phyloP scores from a whole-genome alignment of 257 asterid species.

The Anisodus tanguticus region DNA sequence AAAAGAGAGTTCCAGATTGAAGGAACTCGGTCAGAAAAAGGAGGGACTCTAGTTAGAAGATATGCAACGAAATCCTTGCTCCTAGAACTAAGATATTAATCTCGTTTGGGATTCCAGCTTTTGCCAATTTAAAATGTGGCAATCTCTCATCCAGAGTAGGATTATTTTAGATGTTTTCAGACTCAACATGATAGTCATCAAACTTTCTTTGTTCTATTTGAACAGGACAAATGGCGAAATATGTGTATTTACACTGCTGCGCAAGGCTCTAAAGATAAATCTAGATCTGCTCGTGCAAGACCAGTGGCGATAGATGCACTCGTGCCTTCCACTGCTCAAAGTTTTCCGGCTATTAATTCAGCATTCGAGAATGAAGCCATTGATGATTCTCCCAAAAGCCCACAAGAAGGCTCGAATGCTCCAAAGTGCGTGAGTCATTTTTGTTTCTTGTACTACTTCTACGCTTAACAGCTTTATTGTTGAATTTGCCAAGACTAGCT shows the following conservation, averaged over 20 bases:
- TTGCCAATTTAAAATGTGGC: background rate
- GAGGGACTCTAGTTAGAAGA: slow-evolving; percentile 2
- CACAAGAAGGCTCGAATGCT: slow-evolving; percentile 33
- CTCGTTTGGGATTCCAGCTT: slow-evolving; percentile 11
- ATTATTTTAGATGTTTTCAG: background rate
- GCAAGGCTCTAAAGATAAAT: slow-evolving; percentile 44
- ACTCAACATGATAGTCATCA: slow-evolving; percentile 11
- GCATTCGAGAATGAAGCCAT: slow-evolving; percentile 32
- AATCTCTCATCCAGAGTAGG: slow-evolving; percentile 21
- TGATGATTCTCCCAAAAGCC: slow-evolving; percentile 37
- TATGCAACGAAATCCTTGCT: background rate
- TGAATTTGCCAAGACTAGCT: slow-evolving; percentile 10
- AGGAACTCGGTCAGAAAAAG: background rate
- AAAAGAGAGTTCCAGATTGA: background rate
- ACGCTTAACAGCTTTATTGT: background rate
- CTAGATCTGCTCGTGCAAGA: slow-evolving; percentile 36
- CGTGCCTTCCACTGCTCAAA: slow-evolving; percentile 25
- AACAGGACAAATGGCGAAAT: slow-evolving; percentile 72
- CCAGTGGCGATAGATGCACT: slow-evolving; percentile 31
- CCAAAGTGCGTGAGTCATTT: slow-evolving; percentile 37
- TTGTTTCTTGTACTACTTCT: slow-evolving; percentile 31
- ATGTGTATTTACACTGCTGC: slow-evolving; percentile 42
- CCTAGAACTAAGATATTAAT: background rate
- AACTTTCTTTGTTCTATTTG: slow-evolving; percentile 27
- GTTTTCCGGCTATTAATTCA: slow-evolving; percentile 26